Evolutionary conservation across 2,329 filamentous ascomycete genomes (phyloP), one percentile per base, ranked within the genome.

Genomic region (Metarhizium sp.): DNA sequence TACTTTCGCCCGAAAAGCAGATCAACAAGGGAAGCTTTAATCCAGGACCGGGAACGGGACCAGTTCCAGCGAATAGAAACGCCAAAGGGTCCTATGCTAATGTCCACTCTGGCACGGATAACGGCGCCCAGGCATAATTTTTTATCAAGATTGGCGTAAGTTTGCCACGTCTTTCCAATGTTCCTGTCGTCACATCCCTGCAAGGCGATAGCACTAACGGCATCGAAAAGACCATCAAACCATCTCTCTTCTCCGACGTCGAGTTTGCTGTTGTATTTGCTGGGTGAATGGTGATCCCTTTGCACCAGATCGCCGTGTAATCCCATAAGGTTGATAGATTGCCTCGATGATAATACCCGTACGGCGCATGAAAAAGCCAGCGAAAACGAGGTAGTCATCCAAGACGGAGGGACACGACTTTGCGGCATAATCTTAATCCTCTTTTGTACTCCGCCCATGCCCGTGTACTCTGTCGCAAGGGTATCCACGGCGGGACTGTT

Each of bases 1-100:
- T 48, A 6, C 51, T 58, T 13, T 60, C 58, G 42, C 25, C 25
- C 25, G 59, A 51, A 18, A 49, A 59, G 50, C 57, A 56, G 38
- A 42, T 16, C 3, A 46, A 36, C 4, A 29, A 10, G 20, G n/a
- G 32, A 4, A 13, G 3, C 25, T 34, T 11, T 7, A 34, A 34
- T 14, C 45, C 25, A 48, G 13, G 16, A 48, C 8, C 25, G 6
- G 18, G 14, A 10, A 4, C 45, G 2, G 25, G 20, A 29, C 30
- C 13, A 10, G 6, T 11, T 11, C 6, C 16, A 30, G 6, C 25
- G 25, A 48, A 48, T 48, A 30, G 45, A 30, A 30, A 16, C 25
- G 45, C 25, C 25, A 20, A 25, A 16, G 20, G 20, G 4, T 29
- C 45, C 45, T 6, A 11, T n/a, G 20, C 25, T 25, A 45, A 20